Conservation (phyloP, 768 basidiomycete species). For the Mycena filopes region DNA sequence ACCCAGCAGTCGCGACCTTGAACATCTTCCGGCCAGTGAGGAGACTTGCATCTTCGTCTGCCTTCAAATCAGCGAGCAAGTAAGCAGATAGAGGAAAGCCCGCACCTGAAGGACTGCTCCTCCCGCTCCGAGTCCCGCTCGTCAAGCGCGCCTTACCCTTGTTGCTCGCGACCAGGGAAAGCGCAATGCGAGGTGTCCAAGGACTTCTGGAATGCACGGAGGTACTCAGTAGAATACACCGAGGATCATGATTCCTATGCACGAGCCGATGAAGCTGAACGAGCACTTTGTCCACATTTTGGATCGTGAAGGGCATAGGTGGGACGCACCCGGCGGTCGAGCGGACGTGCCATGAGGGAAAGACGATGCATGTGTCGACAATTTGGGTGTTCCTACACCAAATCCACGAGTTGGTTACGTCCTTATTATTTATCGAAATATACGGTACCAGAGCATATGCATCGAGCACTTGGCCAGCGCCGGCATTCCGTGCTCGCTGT, state of each 20-base stretch:
- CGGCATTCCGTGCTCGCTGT: slow-evolving; percentile 62
- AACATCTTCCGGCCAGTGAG: slow-evolving; percentile 58
- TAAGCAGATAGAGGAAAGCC: slow-evolving; percentile 37
- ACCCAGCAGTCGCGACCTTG: slow-evolving; percentile 55
- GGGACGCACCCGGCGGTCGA: slow-evolving; percentile 56
- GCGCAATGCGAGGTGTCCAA: slow-evolving; percentile 71
- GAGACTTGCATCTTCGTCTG: slow-evolving; percentile 63
- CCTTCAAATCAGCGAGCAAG: slow-evolving; percentile 41
- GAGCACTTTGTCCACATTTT: no score
- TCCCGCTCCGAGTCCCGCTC: slow-evolving; percentile 40
- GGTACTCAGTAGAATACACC: slow-evolving; percentile 85
- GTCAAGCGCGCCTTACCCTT: slow-evolving; percentile 58
- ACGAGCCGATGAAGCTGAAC: slow-evolving; percentile 76
- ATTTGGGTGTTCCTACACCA: slow-evolving; percentile 72
- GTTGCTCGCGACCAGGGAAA: slow-evolving; percentile 52
- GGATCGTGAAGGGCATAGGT: no score
- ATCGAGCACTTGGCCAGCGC: slow-evolving; percentile 66
- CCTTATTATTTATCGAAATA: background rate
- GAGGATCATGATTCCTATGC: slow-evolving; percentile 69
- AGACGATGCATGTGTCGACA: slow-evolving; percentile 84
- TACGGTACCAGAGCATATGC: slow-evolving; percentile 81
- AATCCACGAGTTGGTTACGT: slow-evolving; percentile 7
- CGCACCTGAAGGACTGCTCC: slow-evolving; percentile 34
- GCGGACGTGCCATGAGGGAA: slow-evolving; percentile 79
- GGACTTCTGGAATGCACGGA: slow-evolving; percentile 68